Evolutionary conservation across 1,284 basidiomycete genomes (phyloP).

Genomic region (Ceraceosorus guamensis): DNA sequence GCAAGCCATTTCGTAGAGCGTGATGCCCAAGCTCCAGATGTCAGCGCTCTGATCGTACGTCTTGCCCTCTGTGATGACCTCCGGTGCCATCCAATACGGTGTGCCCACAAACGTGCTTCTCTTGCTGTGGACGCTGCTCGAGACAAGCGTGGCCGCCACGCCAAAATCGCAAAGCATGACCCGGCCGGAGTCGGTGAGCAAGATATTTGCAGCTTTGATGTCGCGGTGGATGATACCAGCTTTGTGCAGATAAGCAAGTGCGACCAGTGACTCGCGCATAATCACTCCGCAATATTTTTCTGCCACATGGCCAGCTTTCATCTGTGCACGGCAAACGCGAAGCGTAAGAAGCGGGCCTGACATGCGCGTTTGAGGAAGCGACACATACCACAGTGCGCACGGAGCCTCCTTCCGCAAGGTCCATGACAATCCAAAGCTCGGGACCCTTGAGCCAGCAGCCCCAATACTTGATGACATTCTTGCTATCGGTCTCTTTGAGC

Average conservation of each 20-base stretch:
- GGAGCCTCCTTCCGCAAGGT: constrained; percentile 90
- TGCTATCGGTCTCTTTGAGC: constrained; percentile 64
- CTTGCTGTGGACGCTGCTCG: constrained; percentile 66
- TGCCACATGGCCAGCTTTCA: constrained; percentile 69
- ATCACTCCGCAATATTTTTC: constrained; percentile 85
- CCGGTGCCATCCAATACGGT: constrained; percentile 98
- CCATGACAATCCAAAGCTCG: constrained; percentile 98
- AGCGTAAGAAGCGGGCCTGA: too few relatives aligned
- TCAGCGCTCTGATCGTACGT: constrained; percentile 91
- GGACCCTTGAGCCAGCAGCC: constrained; percentile 90
- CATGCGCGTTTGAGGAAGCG: too few relatives aligned
- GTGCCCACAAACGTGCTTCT: constrained; percentile 91
- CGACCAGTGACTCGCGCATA: constrained; percentile 78
- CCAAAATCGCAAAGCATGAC: constrained; percentile 95
- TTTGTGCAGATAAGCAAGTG: constrained; percentile 79
- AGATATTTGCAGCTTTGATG: constrained; percentile 91
- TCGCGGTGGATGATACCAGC: constrained; percentile 92
- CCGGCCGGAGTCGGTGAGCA: constrained; percentile 75
- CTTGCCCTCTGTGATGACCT: constrained; percentile 60
- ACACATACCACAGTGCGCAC: constrained; percentile 68
- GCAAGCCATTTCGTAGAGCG: constrained; percentile 95
- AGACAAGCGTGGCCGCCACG: constrained; percentile 83
- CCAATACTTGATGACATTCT: constrained; percentile 91
- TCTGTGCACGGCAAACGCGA: constrained; percentile 49
- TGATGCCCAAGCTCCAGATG: constrained; percentile 92